Percentiles rank a stretch among this genome's conserved stretches.
phyloP scores from a whole-genome alignment of 768 basidiomycete genomes.

The Tylopilus rubrobrunneus region DNA sequence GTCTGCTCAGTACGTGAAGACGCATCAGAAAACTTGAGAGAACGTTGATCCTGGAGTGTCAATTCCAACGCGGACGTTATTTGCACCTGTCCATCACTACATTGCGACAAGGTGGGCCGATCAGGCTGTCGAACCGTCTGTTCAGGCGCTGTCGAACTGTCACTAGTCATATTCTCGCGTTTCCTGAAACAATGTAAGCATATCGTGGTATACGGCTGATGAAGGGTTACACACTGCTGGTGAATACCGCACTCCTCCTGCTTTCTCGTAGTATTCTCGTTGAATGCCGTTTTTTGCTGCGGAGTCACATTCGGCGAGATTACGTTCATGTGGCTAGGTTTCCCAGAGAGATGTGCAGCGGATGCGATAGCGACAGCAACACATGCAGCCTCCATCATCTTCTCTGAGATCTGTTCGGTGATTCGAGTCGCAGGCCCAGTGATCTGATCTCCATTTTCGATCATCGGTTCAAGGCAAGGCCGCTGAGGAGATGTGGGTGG shows the following conservation, averaged over 20 bases:
- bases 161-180: neutral
- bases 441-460: neutral
- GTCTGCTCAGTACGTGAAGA: neutral
- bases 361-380: neutral
- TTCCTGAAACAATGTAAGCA: conserved; percentile 1
- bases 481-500: too few relatives aligned
- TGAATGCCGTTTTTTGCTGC: neutral
- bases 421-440: neutral
- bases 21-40: neutral
- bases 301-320: neutral
- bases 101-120: neutral
- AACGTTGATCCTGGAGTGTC: neutral
- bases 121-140: too few relatives aligned
- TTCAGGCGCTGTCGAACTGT: too few relatives aligned
- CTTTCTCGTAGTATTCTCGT: neutral
- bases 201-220: neutral
- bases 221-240: conserved; percentile 6
- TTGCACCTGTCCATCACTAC: neutral
- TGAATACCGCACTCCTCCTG: neutral
- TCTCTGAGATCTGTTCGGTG: neutral
- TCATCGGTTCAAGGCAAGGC: too few relatives aligned
- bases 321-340: neutral
- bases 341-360: neutral
- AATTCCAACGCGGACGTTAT: neutral
- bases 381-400: neutral